Evolutionary conservation across 441 rosid species (phyloP).

Genomic region (Pelargonium myrrhifolium): DNA sequence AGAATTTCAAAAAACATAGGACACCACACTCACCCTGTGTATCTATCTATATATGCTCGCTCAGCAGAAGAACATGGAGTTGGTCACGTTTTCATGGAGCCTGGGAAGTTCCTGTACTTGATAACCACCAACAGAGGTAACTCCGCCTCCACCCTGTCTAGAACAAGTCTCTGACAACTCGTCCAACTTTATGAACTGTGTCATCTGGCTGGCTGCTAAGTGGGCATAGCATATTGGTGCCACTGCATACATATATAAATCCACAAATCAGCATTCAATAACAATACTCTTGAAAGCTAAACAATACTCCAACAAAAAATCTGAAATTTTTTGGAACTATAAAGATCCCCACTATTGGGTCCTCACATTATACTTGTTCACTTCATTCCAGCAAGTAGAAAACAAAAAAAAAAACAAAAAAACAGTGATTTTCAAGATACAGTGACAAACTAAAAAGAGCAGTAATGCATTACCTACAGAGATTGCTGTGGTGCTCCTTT

Average conservation of each 20-base stretch:
- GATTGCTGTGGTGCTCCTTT: conserved; percentile 54
- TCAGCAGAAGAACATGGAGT: conserved; percentile 66
- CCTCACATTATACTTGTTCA: too few relatives aligned
- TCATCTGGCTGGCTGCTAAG: conserved; percentile 54
- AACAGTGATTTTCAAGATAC: neutral
- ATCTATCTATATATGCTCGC: neutral
- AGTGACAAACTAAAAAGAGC: neutral
- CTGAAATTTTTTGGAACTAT: too few relatives aligned
- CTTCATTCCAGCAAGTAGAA: too few relatives aligned
- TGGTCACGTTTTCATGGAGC: conserved; percentile 28
- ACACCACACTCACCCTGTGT: too few relatives aligned
- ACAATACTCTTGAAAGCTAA: too few relatives aligned
- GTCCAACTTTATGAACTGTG: conserved; percentile 45
- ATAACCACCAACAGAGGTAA: conserved; percentile 28
- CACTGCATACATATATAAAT: conserved; percentile 38
- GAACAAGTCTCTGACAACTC: conserved; percentile 43
- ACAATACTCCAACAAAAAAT: too few relatives aligned
- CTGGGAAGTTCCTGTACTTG: conserved; percentile 44
- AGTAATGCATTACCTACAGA: conserved; percentile 34
- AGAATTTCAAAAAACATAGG: too few relatives aligned
- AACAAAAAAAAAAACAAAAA: too few relatives aligned
- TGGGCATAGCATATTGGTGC: conserved; percentile 69
- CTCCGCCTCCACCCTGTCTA: conserved; percentile 31
- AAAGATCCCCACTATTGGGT: too few relatives aligned
- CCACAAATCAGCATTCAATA: too few relatives aligned